phyloP scores from a whole-genome alignment of 1,139 yeast species.

The Nadsonia commutata region DNA sequence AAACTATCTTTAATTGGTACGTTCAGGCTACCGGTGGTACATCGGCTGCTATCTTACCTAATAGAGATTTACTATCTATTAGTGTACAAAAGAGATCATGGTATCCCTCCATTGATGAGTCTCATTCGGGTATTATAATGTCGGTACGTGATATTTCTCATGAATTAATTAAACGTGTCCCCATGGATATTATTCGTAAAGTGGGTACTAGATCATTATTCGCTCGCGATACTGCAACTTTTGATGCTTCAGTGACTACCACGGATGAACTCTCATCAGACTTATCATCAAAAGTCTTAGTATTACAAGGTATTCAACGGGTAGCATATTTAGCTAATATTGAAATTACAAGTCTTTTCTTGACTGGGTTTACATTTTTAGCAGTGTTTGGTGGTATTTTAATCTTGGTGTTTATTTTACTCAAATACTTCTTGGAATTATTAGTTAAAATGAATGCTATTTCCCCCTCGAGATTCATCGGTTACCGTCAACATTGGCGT shows the following conservation, averaged over 20 bases:
- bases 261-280: constrained; percentile 51
- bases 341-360: constrained; percentile 71
- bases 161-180: neutral
- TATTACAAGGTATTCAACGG: constrained; percentile 82
- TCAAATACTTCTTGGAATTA: constrained; percentile 65
- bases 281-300: constrained; percentile 49
- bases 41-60: constrained; percentile 56
- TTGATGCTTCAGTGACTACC: constrained; percentile 40
- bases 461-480: constrained; percentile 47
- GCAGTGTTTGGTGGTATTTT: constrained; percentile 64
- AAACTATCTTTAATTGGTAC: constrained; percentile 81
- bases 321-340: constrained; percentile 74
- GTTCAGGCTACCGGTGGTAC: constrained; percentile 92
- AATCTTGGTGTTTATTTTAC: constrained; percentile 46
- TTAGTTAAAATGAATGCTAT: constrained; percentile 45
- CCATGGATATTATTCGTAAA: neutral
- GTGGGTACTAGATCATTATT: constrained; percentile 2
- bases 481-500: constrained; percentile 71
- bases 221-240: constrained; percentile 34
- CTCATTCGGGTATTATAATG: neutral
- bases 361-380: constrained; percentile 77
- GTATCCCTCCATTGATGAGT: constrained; percentile 12
- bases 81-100: constrained; percentile 57
- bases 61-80: constrained; percentile 45
- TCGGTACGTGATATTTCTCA: neutral